A percentile compares a stretch with the other conserved stretches of the same genome.
These are phyloP conservation scores for Vaccinium corymbosum DNA, from an alignment of 148 eudicot species.

Conservation along the genomic window DNA sequence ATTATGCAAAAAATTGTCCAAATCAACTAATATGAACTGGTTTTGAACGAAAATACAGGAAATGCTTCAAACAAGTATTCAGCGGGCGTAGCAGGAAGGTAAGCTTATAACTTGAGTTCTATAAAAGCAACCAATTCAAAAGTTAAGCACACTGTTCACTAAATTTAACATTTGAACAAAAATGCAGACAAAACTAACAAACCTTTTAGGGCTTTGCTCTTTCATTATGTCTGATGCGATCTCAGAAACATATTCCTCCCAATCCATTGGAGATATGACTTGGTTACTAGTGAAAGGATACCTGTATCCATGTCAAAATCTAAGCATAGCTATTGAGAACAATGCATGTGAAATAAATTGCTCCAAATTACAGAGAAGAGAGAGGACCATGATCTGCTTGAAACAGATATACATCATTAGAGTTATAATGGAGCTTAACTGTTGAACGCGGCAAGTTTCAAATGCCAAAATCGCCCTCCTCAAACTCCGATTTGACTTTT, in stretches of 20 bases:
- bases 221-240: constrained; percentile 90
- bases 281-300: constrained; percentile 83
- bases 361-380: not conserved
- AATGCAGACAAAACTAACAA: not conserved
- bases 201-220: constrained; percentile 99
- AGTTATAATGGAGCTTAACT: constrained; percentile 44
- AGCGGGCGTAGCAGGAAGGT: not conserved
- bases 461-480: constrained; percentile 82
- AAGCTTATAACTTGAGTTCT: not conserved
- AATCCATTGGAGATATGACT: constrained; percentile 84
- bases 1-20: not conserved
- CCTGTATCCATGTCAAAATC: constrained; percentile 36
- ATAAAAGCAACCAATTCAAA: not conserved
- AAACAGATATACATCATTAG: not conserved
- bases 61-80: not conserved
- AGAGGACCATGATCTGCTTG: not conserved
- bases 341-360: not conserved
- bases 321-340: not conserved
- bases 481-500: constrained; percentile 79
- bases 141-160: too few species aligned
- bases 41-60: not conserved
- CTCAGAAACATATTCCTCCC: constrained; percentile 89
- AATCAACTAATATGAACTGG: not conserved
- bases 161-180: not conserved
- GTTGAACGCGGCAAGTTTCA: constrained; percentile 93